A percentile compares a stretch with the other conserved stretches of the same genome.
phyloP scores from a whole-genome alignment of 2,329 filamentous ascomycete genomes.

The Coniochaeta sp. region DNA sequence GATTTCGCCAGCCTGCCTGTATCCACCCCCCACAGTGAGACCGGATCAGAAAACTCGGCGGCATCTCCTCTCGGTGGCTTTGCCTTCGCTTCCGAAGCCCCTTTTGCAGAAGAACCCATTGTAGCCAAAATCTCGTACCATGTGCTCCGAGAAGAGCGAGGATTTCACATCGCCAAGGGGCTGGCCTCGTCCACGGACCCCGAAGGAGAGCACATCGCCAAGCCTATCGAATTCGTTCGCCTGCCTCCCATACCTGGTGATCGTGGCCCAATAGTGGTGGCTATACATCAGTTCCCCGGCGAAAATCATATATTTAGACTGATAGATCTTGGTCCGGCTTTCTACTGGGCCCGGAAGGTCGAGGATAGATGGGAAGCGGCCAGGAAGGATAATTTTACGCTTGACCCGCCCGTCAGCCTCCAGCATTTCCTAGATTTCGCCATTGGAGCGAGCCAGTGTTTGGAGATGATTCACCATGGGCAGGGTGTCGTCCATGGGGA shows the following conservation, averaged over 20 bases:
- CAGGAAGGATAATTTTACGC: slow-evolving; percentile 34
- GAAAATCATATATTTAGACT: slow-evolving; percentile 63
- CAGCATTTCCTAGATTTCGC: slow-evolving; percentile 83
- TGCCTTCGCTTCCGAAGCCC: slow-evolving; percentile 36
- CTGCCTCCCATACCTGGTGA: slow-evolving; percentile 63
- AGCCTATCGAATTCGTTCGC: slow-evolving; percentile 71
- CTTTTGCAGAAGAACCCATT: slow-evolving; percentile 56
- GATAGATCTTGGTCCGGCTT: slow-evolving; percentile 71
- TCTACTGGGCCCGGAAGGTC: slow-evolving; percentile 48
- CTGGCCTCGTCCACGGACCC: slow-evolving; percentile 66
- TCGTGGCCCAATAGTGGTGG: slow-evolving; percentile 63
- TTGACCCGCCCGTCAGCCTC: slow-evolving; percentile 58
- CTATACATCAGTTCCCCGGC: slow-evolving; percentile 75
- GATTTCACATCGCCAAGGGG: slow-evolving; percentile 74
- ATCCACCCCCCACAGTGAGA: slow-evolving; percentile 29
- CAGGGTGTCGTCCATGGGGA: slow-evolving; percentile 85
- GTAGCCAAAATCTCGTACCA: slow-evolving; percentile 79
- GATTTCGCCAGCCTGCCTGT: slow-evolving; percentile 15
- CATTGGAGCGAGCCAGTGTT: slow-evolving; percentile 75
- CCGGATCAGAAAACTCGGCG: slow-evolving; percentile 28
- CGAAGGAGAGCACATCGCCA: slow-evolving; percentile 66
- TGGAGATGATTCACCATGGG: slow-evolving; percentile 87
- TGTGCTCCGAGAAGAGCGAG: slow-evolving; percentile 73
- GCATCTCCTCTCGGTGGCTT: slow-evolving; percentile 23
- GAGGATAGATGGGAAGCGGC: slow-evolving; percentile 41